Conservation (phyloP, 345 rosid genomes). For the Isatis tinctoria region DNA sequence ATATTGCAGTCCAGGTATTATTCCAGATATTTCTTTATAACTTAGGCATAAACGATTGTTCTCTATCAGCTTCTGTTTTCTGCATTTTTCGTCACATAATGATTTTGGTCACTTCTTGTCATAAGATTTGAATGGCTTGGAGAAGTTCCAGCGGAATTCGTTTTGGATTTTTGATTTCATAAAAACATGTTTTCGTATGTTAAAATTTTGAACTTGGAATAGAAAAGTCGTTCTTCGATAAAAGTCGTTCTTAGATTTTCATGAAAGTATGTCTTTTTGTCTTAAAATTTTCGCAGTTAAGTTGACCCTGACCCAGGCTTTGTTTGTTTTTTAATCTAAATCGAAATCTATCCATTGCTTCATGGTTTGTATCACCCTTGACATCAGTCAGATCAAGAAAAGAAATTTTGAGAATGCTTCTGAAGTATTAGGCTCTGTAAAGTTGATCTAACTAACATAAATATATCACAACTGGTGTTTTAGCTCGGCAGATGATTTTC, state of each 20-base stretch:
- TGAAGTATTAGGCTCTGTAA: background rate
- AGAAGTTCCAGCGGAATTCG: background rate
- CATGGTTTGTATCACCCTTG: conserved; percentile 4
- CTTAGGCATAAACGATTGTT: background rate
- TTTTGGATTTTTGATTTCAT: background rate
- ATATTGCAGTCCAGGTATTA: conserved; percentile 89
- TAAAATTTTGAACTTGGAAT: background rate
- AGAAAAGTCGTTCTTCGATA: background rate
- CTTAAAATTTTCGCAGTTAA: background rate
- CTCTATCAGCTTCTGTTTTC: background rate
- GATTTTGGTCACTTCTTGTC: background rate
- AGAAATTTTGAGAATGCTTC: background rate
- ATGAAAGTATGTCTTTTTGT: conserved; percentile 3
- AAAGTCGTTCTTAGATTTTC: background rate
- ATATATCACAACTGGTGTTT: background rate
- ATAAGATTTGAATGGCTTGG: background rate
- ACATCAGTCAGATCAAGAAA: background rate
- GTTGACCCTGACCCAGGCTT: background rate
- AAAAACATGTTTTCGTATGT: background rate
- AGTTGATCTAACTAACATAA: background rate
- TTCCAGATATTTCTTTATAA: conserved; percentile 21
- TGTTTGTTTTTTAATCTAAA: background rate
- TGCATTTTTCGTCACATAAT: background rate
- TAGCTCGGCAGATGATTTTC: conserved; percentile 10
- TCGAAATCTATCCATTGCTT: background rate